Percentiles rank a stretch among this genome's conserved stretches.
phyloP scores from a whole-genome alignment of 257 asterid genomes.

The Gentiana straminea region DNA sequence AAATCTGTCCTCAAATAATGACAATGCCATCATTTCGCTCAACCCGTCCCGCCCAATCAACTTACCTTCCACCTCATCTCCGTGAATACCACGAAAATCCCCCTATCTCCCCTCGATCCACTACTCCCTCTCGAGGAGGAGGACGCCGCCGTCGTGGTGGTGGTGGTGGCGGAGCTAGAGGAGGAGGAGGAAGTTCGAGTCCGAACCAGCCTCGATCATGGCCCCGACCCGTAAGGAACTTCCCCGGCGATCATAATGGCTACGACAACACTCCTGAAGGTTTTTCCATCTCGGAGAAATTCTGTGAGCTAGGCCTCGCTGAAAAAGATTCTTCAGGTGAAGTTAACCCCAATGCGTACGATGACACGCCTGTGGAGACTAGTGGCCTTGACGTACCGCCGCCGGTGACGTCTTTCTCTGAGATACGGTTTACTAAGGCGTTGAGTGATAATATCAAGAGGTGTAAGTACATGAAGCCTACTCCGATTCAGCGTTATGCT shows the following conservation, averaged over 20 bases:
- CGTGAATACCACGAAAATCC: slow-evolving; percentile 18
- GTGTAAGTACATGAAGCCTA: slow-evolving; percentile 51
- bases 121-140: slow-evolving; percentile 6
- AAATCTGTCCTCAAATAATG: neutral
- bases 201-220: slow-evolving; percentile 12
- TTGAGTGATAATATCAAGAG: slow-evolving; percentile 42
- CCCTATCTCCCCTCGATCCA: slow-evolving; percentile 9
- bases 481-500: slow-evolving; percentile 65
- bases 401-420: slow-evolving; percentile 45
- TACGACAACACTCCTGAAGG: neutral
- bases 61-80: slow-evolving; percentile 32
- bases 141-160: slow-evolving; percentile 9
- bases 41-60: slow-evolving; percentile 13
- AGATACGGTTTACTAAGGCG: slow-evolving; percentile 28
- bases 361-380: slow-evolving; percentile 35
- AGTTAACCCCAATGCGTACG: slow-evolving; percentile 10
- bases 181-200: neutral
- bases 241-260: slow-evolving; percentile 2
- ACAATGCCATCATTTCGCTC: slow-evolving; percentile 9
- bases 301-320: slow-evolving; percentile 20
- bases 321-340: slow-evolving; percentile 6
- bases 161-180: neutral
- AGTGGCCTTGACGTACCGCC: slow-evolving; percentile 50
- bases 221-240: slow-evolving; percentile 6
- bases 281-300: slow-evolving; percentile 13